phyloP scores from a whole-genome alignment of 495 filamentous ascomycete species.

The Parathielavia appendiculata region DNA sequence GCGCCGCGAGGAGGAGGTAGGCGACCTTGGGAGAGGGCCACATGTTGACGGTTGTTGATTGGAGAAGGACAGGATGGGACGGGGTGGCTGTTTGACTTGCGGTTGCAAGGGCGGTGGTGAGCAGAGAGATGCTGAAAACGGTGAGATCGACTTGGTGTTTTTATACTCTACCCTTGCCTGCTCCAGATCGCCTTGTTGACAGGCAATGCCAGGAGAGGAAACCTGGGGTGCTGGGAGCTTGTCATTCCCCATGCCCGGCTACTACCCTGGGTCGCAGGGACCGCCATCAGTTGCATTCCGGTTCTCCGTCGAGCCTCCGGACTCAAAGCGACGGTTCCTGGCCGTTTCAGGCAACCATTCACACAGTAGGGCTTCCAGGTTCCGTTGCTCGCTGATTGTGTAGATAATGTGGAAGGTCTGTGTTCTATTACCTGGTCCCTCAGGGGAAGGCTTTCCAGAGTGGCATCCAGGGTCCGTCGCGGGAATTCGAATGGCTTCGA shows the following conservation, averaged over 20 bases:
- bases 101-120: neutral
- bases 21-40: conserved; percentile 32
- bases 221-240: neutral
- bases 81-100: neutral
- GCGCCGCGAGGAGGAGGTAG: conserved; percentile 27
- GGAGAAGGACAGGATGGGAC: neutral
- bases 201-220: neutral
- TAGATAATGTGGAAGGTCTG: neutral
- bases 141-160: neutral
- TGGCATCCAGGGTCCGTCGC: neutral
- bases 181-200: neutral
- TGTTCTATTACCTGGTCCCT: no score
- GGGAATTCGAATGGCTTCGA: conserved; percentile 9
- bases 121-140: neutral
- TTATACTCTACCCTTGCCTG: conserved; percentile 4
- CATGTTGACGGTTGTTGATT: conserved; percentile 20
- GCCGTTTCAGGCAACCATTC: neutral
- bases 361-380: no score
- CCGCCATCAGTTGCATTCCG: conserved; percentile 24
- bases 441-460: neutral
- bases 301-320: conserved; percentile 17
- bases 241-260: conserved; percentile 3
- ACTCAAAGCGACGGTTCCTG: neutral
- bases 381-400: neutral
- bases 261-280: conserved; percentile 2